These are phyloP conservation scores for Raffaelea albimanens DNA, from an alignment of 2,329 filamentous ascomycete species.

Conservation along the genomic window DNA sequence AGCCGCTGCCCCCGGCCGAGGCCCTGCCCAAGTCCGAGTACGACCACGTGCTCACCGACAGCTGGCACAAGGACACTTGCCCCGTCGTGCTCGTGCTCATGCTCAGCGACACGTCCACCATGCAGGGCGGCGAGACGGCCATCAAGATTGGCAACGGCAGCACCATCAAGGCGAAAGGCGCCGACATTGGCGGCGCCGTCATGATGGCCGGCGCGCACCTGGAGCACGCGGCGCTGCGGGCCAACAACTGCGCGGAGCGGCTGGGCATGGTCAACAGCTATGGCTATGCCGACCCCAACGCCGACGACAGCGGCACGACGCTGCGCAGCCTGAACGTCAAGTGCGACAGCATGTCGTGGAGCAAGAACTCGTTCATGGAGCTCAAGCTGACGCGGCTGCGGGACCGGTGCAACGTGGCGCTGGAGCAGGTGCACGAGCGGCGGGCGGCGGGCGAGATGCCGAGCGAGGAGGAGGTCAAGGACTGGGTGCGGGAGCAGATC, in stretches of 20 bases:
- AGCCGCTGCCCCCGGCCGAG: constrained; percentile 1
- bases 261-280: constrained; percentile 11
- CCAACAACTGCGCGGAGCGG: constrained; percentile 11
- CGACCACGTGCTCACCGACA: constrained; percentile 4
- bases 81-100: constrained; percentile 9
- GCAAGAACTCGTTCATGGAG: constrained; percentile 9
- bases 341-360: constrained; percentile 6
- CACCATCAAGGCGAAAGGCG: constrained; percentile 9
- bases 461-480: constrained; percentile 5
- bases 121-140: constrained; percentile 11
- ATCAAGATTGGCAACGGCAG: constrained; percentile 5
- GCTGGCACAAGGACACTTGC: constrained; percentile 12
- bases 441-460: constrained; percentile 1
- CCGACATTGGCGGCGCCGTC: constrained; percentile 8
- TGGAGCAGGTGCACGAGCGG: constrained; percentile 5
- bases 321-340: constrained; percentile 7
- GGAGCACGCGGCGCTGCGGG: constrained; percentile 10
- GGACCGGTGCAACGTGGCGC: constrained; percentile 6
- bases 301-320: constrained; percentile 9
- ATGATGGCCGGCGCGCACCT: constrained; percentile 10
- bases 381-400: constrained; percentile 9
- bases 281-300: constrained; percentile 10
- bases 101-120: constrained; percentile 12
- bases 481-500: constrained; percentile 10
- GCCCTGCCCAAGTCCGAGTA: not conserved